Evolutionary conservation across 306 rosid genomes (phyloP), one percentile per base, ranked within the genome.

Genomic region (Vicia sativa): DNA sequence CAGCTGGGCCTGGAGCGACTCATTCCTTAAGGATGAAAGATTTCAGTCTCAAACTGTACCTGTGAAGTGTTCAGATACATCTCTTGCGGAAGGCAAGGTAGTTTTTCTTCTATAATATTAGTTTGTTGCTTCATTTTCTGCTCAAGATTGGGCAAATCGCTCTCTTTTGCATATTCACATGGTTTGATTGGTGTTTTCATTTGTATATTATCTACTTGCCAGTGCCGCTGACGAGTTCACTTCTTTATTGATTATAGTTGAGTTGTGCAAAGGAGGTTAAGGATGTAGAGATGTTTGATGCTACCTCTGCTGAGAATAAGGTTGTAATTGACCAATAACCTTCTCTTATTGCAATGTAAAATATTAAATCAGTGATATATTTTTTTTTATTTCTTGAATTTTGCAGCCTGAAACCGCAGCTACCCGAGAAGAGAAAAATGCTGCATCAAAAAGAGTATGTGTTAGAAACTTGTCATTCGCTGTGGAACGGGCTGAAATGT

Each of bases 51-150:
- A 78, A 7, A 86, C 92, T 1, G 11, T 79, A 19, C 91, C 73
- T 73, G 72, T 83, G 0, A 83, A 80, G 42, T 93, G 97, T 26
- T 82, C 82, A 61, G 97, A 90, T 77, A 54, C 59, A 44, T 52
- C 79, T 15, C 65, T 65, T 1, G 95, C 83, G 3, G 89, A 75
- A 63, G 86, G 90, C 14, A 89, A 81, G 89, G 99, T 90, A 74
- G 43, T 21, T 41, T 57, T 58, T 13, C 54, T 57, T 11, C 19
- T 60, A 12, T 48, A 34, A 26, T 28, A 11, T 41, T 50, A 18
- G 3, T 38, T 43, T 65, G 6, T n/a, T 71, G 13, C 60, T 48
- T 71, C 9, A 2, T 25, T 66, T 58, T n/a, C 59, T 9, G 14
- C 44, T 9, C 16, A 16, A 7, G 15, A 13, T 54, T 72, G 55